Base-by-base conservation (phyloP, 2,329 filamentous ascomycete species). In the Pezicula neosporulosa region DNA sequence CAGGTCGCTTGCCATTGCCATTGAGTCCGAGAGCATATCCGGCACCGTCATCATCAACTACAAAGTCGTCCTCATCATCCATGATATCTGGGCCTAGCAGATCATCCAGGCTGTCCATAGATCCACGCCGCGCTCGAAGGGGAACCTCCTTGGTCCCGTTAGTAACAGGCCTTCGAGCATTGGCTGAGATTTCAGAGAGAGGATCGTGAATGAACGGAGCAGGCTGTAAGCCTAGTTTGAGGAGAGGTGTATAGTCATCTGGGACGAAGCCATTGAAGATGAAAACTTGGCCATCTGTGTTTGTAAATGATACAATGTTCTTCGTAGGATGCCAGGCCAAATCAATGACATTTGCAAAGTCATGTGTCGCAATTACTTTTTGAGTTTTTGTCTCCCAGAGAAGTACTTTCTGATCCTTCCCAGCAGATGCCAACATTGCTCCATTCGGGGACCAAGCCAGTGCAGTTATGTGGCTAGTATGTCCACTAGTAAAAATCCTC, bases 371-470 rank as follows among this genome's bases (percentile, higher is more conserved):
- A 50, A 97, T 72, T 33, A 96, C 78, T 47, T 82, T 89, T 69
- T 97, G 93, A 1, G 89, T 90, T 68, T 87, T 91, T 2, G 89
- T 87, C 64, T 97, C 90, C 94, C 95, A 99, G 3, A 99, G 74
- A 24, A 88, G 67, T 4, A 95, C 72, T 65, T 83, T 89, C 60
- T 81, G 79, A 63, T 88, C 85, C 59, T 82, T 83, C 56, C 75
- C 83, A 15, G 86, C 83, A 16, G 83, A 83, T 9, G 85, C 90
- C 19, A 99, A 76, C 62, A 99, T 77, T 1, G 92, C 89, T 37
- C 94, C 94, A 65, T 99, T 99, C 2, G 91, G 90, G 13, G 93
- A 96, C 94, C 94, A 99, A 35, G 89, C 85, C 35, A 95, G 72
- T 2, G 92, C 88, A 0, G 90, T 96, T 52, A 99, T 86, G 59